phyloP scores from a whole-genome alignment of 2,329 filamentous ascomycete species.

The Paramyrothecium roridum region DNA sequence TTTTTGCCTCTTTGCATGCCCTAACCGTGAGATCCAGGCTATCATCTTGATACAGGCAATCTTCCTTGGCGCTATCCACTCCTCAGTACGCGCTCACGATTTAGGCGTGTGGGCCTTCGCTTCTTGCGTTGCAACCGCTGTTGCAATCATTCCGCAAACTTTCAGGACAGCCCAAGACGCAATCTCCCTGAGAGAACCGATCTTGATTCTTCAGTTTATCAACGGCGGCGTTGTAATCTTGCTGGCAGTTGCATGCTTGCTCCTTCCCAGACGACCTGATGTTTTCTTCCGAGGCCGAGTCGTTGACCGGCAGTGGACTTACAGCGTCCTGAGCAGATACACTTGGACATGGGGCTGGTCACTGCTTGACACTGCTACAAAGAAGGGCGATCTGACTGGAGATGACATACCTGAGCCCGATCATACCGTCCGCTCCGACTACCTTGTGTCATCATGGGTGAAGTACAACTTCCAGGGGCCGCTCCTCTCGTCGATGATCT shows the following conservation, averaged over 20 bases:
- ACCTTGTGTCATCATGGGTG: constrained; percentile 48
- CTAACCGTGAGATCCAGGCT: constrained; percentile 29
- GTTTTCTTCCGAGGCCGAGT: constrained; percentile 56
- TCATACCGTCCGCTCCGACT: constrained; percentile 49
- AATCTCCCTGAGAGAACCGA: constrained; percentile 31
- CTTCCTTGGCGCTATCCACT: constrained; percentile 44
- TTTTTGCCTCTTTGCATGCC: background rate
- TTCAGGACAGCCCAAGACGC: constrained; percentile 27
- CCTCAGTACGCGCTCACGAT: constrained; percentile 49
- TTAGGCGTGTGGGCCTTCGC: constrained; percentile 50
- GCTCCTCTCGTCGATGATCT: constrained; percentile 59
- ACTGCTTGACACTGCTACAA: constrained; percentile 51
- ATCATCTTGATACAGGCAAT: constrained; percentile 51
- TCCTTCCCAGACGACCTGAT: constrained; percentile 64
- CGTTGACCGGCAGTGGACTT: constrained; percentile 63
- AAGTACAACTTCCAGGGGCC: constrained; percentile 39
- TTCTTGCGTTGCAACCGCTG: constrained; percentile 42
- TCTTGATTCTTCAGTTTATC: constrained; percentile 40
- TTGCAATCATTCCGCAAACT: constrained; percentile 42
- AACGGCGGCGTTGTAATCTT: constrained; percentile 43
- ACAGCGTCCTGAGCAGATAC: constrained; percentile 57
- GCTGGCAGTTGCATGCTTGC: constrained; percentile 46
- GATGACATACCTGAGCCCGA: constrained; percentile 61
- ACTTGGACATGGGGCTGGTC: constrained; percentile 63
- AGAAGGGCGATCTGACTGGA: constrained; percentile 59